phyloP scores from a whole-genome alignment of 75 land plant genomes.

The Azolla pinnata region DNA sequence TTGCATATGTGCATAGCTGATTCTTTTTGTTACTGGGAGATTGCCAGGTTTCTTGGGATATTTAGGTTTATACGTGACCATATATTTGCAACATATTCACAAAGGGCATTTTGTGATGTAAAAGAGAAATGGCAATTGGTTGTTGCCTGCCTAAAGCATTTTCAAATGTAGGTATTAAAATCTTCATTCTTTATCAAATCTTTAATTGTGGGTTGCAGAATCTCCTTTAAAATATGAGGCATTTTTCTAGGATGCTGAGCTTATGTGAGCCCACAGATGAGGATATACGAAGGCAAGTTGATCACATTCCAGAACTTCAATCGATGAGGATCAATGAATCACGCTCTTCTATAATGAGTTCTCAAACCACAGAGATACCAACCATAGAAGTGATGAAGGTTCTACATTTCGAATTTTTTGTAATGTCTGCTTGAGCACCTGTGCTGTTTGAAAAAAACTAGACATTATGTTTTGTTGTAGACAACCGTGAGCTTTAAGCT shows the following conservation, averaged over 20 bases:
- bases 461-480: too few relatives aligned
- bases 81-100: slow-evolving; percentile 83
- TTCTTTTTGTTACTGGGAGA: neutral
- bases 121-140: slow-evolving; percentile 90
- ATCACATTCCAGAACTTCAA: slow-evolving; percentile 17
- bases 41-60: slow-evolving; percentile 64
- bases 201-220: neutral
- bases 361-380: slow-evolving; percentile 49
- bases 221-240: neutral
- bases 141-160: slow-evolving; percentile 83
- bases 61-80: slow-evolving; percentile 90
- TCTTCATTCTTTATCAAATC: neutral
- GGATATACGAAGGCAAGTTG: slow-evolving; percentile 40
- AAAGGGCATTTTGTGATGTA: slow-evolving; percentile 86
- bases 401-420: neutral
- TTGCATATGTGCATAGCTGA: neutral
- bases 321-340: slow-evolving; percentile 10
- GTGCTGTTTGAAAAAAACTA: too few relatives aligned
- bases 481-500: too few relatives aligned
- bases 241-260: slow-evolving; percentile 54
- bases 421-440: too few relatives aligned
- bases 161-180: slow-evolving; percentile 53
- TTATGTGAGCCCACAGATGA: slow-evolving; percentile 72
- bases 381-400: slow-evolving; percentile 76
- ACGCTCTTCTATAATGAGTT: slow-evolving; percentile 12